Conservation (phyloP, 257 asterid species). For the Solanum neorickii region DNA sequence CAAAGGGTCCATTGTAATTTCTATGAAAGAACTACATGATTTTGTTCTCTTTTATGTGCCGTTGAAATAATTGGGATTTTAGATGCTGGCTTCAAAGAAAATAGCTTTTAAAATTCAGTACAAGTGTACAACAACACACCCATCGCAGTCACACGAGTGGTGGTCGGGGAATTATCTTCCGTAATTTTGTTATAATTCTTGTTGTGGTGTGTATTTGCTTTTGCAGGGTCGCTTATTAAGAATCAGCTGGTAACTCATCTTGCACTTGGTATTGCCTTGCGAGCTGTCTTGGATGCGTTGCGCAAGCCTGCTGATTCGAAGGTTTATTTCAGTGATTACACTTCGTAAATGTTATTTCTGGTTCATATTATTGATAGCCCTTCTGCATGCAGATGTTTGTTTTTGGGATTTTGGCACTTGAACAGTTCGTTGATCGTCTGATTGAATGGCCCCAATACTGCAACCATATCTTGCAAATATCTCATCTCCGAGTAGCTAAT, state of each 20-base stretch:
- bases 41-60: not conserved
- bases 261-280: slow-evolving; percentile 88
- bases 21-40: not conserved
- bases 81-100: not conserved
- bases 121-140: not conserved
- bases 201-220: not conserved
- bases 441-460: slow-evolving; percentile 98
- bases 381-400: slow-evolving; percentile 64
- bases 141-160: not conserved
- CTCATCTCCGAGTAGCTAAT: slow-evolving; percentile 77
- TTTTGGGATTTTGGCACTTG: slow-evolving; percentile 87
- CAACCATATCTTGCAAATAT: slow-evolving; percentile 88
- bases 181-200: not conserved
- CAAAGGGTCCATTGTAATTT: not conserved
- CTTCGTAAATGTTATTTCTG: not conserved
- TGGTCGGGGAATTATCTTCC: not conserved
- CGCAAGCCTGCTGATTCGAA: slow-evolving; percentile 91
- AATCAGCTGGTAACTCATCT: slow-evolving; percentile 88
- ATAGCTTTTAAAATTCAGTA: not conserved
- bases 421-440: slow-evolving; percentile 89
- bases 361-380: slow-evolving; percentile 5
- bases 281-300: slow-evolving; percentile 88
- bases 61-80: not conserved
- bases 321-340: slow-evolving; percentile 24
- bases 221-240: slow-evolving; percentile 85